Evolutionary conservation across 2,329 filamentous ascomycete genomes (phyloP), one percentile per base, ranked within the genome.

Genomic region (Monosporascus sp.): DNA sequence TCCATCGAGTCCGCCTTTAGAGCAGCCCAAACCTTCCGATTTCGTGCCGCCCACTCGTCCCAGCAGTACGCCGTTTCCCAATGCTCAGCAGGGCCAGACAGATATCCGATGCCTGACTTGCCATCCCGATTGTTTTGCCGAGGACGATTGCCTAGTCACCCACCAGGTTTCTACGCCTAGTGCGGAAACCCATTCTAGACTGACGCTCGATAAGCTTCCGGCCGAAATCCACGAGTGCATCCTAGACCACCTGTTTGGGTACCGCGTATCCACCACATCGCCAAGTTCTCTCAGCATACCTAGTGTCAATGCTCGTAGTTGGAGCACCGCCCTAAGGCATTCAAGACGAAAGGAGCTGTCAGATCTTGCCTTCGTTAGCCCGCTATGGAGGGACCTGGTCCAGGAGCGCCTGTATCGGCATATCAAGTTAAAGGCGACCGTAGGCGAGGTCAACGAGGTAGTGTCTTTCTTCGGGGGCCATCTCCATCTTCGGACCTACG

Each of bases 391-490:
- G 48, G 71, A 75, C 37, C 64, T 90, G 52, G 82, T 91, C 20
- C 88, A 90, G 65, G 80, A 87, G 63, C 78, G 87, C 38, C 78
- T 91, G 2, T 91, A 89, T 69, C 79, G 87, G 43, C 87, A 89
- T 66, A 82, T 90, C 71, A 89, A 90, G 69, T 74, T 90, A 60
- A 88, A 89, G 70, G 87, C 85, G 0, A 89, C 85, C 0, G 72
- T 80, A 38, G 76, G 80, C n/a, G 85, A 80, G 17, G 70, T 89
- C 41, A 71, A 79, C 43, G 76, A 83, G 47, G 81, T 85, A 6
- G 74, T 80, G 57, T 58, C 71, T 37, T 89, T 86, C 74, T 87
- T 90, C 59, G 67, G 71, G 17, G 59, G 69, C 9, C 77, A 84
- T 54, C 72, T 77, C 27, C 81, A 88, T 61, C 77, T 90, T 6